Conservation (phyloP, 2,329 filamentous ascomycete species). For the Paramyrothecium roridum region DNA sequence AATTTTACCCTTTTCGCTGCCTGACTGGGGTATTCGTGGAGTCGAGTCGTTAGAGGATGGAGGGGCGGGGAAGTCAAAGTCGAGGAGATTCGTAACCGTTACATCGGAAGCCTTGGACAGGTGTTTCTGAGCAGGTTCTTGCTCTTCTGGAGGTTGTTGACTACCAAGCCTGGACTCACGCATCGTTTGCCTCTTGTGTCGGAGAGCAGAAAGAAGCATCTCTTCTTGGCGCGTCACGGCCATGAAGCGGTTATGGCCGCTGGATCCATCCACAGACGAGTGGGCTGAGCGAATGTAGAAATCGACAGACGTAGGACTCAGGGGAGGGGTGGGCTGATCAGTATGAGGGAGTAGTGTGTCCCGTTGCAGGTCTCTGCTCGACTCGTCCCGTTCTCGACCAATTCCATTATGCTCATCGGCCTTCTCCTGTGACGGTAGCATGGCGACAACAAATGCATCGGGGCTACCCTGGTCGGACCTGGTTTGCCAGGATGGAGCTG, state of each 20-base stretch:
- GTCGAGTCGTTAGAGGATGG: conserved; percentile 21
- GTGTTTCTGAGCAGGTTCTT: conserved; percentile 13
- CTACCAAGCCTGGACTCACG: conserved; percentile 29
- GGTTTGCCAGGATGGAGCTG: conserved; percentile 26
- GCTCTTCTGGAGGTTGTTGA: conserved; percentile 35
- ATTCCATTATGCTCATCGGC: conserved; percentile 15
- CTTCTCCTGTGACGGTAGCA: conserved; percentile 24
- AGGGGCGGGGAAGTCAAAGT: conserved; percentile 31
- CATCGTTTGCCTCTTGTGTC: conserved; percentile 55
- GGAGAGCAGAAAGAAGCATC: conserved; percentile 54
- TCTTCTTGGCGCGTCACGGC: conserved; percentile 57
- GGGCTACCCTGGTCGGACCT: conserved; percentile 28
- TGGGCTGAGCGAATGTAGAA: conserved; percentile 39
- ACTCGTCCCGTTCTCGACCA: conserved; percentile 11
- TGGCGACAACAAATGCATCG: conserved; percentile 36
- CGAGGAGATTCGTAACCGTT: conserved; percentile 23
- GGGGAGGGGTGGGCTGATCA: conserved; percentile 44
- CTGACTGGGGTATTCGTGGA: conserved; percentile 19
- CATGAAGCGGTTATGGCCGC: conserved; percentile 43
- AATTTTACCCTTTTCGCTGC: too few species aligned
- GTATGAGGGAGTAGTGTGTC: conserved; percentile 21
- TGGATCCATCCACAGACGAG: conserved; percentile 30
- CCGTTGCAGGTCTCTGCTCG: conserved; percentile 12
- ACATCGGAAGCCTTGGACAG: conserved; percentile 24
- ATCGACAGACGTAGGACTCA: conserved; percentile 51